Evolutionary conservation across 495 filamentous ascomycete genomes (phyloP).

Genomic region (Tetracladium setigerum): DNA sequence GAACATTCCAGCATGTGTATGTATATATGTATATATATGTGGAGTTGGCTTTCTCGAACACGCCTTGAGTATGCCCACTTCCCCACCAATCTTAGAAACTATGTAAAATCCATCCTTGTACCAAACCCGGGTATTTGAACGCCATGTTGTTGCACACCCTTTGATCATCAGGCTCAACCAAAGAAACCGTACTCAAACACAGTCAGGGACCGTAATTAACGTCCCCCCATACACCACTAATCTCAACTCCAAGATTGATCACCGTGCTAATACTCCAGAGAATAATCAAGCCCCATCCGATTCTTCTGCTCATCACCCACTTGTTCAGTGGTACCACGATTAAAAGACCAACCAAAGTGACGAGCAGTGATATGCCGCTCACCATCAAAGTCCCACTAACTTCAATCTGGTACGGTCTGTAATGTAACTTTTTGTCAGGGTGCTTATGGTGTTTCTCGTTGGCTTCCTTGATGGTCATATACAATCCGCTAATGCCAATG

Average conservation of each 20-base stretch:
- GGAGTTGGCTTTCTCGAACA: too few relatives aligned
- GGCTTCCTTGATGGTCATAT: slow-evolving; percentile 63
- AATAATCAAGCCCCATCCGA: slow-evolving; percentile 75
- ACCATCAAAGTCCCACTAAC: slow-evolving; percentile 80
- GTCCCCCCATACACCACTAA: slow-evolving; percentile 41
- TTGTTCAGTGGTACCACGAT: slow-evolving; percentile 75
- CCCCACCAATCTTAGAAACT: too few relatives aligned
- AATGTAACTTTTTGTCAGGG: slow-evolving; percentile 41
- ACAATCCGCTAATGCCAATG: slow-evolving; percentile 80
- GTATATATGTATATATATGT: too few relatives aligned
- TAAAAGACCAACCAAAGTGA: slow-evolving; percentile 73
- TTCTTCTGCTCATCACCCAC: slow-evolving; percentile 81
- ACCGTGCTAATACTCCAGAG: slow-evolving; percentile 82
- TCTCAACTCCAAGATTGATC: slow-evolving; percentile 76
- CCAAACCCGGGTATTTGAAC: too few relatives aligned
- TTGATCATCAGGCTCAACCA: too few relatives aligned
- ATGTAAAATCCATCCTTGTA: too few relatives aligned
- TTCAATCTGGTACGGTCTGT: slow-evolving; percentile 68
- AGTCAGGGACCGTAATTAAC: slow-evolving; percentile 24
- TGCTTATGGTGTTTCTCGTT: slow-evolving; percentile 47
- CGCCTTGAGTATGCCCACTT: too few relatives aligned
- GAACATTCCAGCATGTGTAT: too few relatives aligned
- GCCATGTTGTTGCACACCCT: not conserved
- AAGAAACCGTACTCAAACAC: not conserved
- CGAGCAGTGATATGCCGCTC: slow-evolving; percentile 67